Conservation (phyloP, 208 protist genomes). For the Wallacemonas rigidus region DNA sequence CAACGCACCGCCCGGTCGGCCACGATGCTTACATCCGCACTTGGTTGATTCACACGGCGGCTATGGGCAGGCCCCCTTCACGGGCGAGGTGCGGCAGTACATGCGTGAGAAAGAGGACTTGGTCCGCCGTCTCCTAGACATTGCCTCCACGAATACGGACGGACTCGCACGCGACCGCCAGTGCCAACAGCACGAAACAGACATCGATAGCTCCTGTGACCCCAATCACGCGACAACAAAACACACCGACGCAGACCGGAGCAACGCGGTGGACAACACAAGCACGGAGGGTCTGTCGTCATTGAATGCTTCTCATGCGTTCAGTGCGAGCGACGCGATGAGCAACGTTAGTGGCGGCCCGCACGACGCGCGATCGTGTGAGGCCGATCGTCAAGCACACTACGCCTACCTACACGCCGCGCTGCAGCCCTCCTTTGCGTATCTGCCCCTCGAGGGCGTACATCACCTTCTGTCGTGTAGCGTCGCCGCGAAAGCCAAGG, state of each 20-base stretch:
- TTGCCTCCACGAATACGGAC: background rate
- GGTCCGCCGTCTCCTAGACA: background rate
- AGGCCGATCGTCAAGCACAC: slow-evolving; percentile 11
- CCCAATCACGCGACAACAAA: too few relatives aligned
- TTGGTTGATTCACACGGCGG: slow-evolving; percentile 44
- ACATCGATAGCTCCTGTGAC: too few relatives aligned
- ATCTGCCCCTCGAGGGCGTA: slow-evolving; percentile 42
- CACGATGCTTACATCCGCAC: slow-evolving; percentile 29
- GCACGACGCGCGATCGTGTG: background rate
- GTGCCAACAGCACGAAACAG: background rate
- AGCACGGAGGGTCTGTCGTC: too few relatives aligned
- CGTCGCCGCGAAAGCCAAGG: slow-evolving; percentile 23
- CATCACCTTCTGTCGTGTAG: slow-evolving; percentile 31
- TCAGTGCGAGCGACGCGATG: too few relatives aligned
- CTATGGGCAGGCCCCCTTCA: slow-evolving; percentile 52
- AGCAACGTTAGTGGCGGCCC: background rate
- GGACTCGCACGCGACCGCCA: background rate
- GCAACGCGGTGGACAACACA: too few relatives aligned
- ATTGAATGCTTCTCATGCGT: too few relatives aligned
- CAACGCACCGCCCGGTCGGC: slow-evolving; percentile 14
- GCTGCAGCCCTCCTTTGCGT: slow-evolving; percentile 7
- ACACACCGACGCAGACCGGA: too few relatives aligned
- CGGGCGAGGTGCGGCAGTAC: slow-evolving; percentile 15
- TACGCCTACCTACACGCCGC: slow-evolving; percentile 10
- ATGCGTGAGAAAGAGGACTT: slow-evolving; percentile 18